Percentiles rank a stretch among this genome's conserved stretches.
Evolutionary conservation across 1,284 basidiomycete species (phyloP).

Genomic region (Moesziomyces sp.): DNA sequence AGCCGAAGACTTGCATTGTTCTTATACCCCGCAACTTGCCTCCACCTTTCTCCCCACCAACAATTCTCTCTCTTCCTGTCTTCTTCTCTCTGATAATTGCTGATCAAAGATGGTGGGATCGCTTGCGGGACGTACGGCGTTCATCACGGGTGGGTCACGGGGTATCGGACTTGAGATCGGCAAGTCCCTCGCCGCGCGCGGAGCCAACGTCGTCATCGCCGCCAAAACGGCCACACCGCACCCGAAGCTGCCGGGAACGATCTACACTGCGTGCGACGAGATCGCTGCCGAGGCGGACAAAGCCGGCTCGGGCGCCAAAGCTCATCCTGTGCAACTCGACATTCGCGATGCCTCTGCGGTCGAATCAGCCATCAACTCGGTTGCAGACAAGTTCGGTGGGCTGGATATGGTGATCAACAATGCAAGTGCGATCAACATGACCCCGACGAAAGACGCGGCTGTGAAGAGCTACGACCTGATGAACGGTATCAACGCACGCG

Average conservation of each 20-base stretch:
- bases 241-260: conserved; percentile 65
- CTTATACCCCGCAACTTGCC: neutral
- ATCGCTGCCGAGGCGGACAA: conserved; percentile 47
- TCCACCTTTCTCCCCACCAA: neutral
- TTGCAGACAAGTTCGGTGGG: conserved; percentile 53
- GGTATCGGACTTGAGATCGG: conserved; percentile 63
- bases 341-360: conserved; percentile 60
- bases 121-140: conserved; percentile 31
- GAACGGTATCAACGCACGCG: conserved; percentile 62
- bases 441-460: conserved; percentile 37
- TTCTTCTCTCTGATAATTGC: neutral
- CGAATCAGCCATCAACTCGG: conserved; percentile 50
- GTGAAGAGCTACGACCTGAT: conserved; percentile 56
- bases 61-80: neutral
- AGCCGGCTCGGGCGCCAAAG: conserved; percentile 22
- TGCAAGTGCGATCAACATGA: conserved; percentile 63
- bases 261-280: conserved; percentile 65
- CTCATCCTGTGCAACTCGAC: conserved; percentile 64
- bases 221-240: conserved; percentile 53
- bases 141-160: conserved; percentile 57
- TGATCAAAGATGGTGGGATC: conserved; percentile 11
- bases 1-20: neutral
- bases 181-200: conserved; percentile 47
- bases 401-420: conserved; percentile 67
- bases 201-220: conserved; percentile 61